A percentile compares a stretch with the other conserved stretches of the same genome.
phyloP scores from a whole-genome alignment of 331 rosid genomes.

The Pyrus hybrid region DNA sequence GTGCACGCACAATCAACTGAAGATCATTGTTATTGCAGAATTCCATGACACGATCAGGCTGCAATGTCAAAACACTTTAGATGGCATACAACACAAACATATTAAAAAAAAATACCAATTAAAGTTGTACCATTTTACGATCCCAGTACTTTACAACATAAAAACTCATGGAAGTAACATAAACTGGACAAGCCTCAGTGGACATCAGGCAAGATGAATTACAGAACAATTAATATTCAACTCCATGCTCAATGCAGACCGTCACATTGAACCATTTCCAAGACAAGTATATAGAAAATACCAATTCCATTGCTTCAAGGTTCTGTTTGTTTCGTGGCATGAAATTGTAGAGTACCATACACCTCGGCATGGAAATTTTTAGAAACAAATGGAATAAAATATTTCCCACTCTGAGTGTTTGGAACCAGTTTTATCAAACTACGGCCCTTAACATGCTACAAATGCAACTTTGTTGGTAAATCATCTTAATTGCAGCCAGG shows the following conservation, averaged over 20 bases:
- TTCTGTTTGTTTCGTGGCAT: background rate
- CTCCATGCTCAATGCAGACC: background rate
- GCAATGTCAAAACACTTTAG: slow-evolving; percentile 32
- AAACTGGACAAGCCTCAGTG: background rate
- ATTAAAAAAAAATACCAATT: background rate
- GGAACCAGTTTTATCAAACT: background rate
- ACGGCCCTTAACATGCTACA: background rate
- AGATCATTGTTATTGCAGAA: slow-evolving; percentile 99
- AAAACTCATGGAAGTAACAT: background rate
- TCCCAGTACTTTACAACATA: background rate
- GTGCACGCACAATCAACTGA: slow-evolving; percentile 96
- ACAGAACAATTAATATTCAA: background rate
- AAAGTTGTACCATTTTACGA: background rate
- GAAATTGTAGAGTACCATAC: background rate
- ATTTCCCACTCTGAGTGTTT: background rate
- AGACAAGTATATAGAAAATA: background rate
- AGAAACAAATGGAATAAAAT: background rate
- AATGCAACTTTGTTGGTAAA: background rate
- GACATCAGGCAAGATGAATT: background rate
- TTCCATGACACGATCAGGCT: slow-evolving; percentile 99
- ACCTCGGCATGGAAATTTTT: background rate
- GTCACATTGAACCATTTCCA: background rate
- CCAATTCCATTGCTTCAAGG: background rate
- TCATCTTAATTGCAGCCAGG: background rate
- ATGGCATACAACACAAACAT: slow-evolving; percentile 1